These are phyloP conservation scores for Tetraselmis striata DNA, from an alignment of 139 green algal genomes.

Conservation along the genomic window DNA sequence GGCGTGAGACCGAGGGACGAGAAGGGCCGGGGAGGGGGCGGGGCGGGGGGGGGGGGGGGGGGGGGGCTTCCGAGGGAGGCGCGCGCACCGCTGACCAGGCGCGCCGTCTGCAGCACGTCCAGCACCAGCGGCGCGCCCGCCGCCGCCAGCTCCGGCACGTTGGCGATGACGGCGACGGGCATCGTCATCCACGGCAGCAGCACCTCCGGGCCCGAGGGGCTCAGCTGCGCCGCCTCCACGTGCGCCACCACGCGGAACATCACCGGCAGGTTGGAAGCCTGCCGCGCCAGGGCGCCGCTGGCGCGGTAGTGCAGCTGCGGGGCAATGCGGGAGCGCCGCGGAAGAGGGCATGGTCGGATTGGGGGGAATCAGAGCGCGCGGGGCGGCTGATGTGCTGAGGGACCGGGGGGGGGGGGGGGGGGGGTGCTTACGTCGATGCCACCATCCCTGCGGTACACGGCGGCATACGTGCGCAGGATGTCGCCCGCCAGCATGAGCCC, in stretches of 20 bases:
- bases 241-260: not conserved
- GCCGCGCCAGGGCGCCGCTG: no score
- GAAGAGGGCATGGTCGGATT: no score
- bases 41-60: no score
- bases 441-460: not conserved
- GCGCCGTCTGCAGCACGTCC: not conserved
- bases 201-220: not conserved
- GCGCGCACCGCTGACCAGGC: not conserved
- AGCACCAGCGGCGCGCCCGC: not conserved
- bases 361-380: no score
- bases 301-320: not conserved
- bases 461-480: not conserved
- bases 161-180: not conserved
- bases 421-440: not conserved
- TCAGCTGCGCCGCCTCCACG: not conserved
- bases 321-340: no score
- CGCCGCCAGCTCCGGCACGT: not conserved
- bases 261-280: no score
- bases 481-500: not conserved
- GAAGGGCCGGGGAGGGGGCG: not conserved
- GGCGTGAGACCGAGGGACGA: no score
- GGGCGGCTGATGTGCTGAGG: no score
- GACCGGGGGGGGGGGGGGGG: no score
- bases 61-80: no score
- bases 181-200: not conserved